Percentiles rank a stretch among this genome's conserved stretches.
phyloP scores from a whole-genome alignment of 2,329 filamentous ascomycete species.

The Aureobasidium sp. region DNA sequence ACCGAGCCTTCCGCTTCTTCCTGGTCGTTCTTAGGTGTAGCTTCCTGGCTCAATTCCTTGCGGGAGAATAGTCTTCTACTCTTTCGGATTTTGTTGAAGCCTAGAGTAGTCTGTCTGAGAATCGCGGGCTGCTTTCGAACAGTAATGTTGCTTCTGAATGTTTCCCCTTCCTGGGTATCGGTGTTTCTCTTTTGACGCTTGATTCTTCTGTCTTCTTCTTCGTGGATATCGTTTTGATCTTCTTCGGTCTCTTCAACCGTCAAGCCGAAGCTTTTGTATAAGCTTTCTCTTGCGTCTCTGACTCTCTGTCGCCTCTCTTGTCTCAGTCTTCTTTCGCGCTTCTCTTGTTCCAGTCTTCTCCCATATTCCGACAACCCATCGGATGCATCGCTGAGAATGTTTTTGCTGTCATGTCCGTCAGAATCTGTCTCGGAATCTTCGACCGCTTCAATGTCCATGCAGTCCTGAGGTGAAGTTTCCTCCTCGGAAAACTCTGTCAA shows the following conservation, averaged over 20 bases:
- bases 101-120: not conserved
- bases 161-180: not conserved
- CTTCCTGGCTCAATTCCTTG: not conserved
- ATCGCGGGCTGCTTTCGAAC: not conserved
- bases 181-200: not conserved
- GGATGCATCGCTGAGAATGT: too few relatives aligned
- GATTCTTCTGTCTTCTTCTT: not conserved
- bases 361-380: too few relatives aligned
- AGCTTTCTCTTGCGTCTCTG: not conserved
- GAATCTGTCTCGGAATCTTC: not conserved
- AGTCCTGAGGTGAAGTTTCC: not conserved
- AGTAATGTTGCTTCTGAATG: not conserved
- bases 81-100: not conserved
- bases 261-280: not conserved
- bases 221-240: not conserved
- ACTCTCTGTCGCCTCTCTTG: not conserved
- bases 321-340: not conserved
- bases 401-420: too few relatives aligned
- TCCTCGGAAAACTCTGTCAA: too few relatives aligned
- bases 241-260: not conserved
- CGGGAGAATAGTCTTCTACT: not conserved
- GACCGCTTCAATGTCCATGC: not conserved
- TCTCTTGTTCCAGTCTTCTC: too few relatives aligned
- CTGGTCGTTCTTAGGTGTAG: not conserved
- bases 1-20: too few relatives aligned